Evolutionary conservation across 352 stramenopile species (phyloP).

Genomic region (Phytopythium ostracodes): DNA sequence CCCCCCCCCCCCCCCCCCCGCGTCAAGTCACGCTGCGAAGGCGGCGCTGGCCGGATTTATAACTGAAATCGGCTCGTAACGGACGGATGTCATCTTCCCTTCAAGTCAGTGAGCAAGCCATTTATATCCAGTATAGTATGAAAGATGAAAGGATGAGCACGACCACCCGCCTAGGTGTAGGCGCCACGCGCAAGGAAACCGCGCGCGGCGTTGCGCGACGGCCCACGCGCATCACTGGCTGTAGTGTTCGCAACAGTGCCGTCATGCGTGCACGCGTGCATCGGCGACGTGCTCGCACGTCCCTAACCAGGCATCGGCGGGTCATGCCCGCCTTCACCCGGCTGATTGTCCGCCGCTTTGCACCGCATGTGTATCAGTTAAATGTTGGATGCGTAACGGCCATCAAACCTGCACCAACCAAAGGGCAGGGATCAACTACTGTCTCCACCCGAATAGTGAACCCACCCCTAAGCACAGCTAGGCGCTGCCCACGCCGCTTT

Average conservation of each 20-base stretch:
- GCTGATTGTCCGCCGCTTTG: not conserved
- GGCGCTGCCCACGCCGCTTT: not conserved
- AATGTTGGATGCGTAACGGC: not conserved
- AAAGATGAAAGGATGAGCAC: not conserved
- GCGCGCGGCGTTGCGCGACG: not conserved
- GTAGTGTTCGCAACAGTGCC: too few species aligned
- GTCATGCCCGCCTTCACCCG: not conserved
- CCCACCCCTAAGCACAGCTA: not conserved
- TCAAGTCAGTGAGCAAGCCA: too few species aligned
- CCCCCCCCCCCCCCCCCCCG: not conserved
- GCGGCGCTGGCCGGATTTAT: not conserved
- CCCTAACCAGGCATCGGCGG: not conserved
- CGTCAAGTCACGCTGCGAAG: not conserved
- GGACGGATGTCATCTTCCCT: not conserved
- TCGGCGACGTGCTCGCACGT: not conserved
- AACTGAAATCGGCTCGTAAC: not conserved
- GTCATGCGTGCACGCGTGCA: too few species aligned
- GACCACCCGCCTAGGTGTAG: not conserved
- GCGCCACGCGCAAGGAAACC: not conserved
- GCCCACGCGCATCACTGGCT: too few species aligned
- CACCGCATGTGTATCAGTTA: not conserved
- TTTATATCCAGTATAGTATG: not conserved
- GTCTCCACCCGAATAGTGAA: not conserved
- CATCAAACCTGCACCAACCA: constrained; percentile 40
- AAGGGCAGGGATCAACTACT: not conserved